These are phyloP conservation scores for Colletotrichum brevisporum DNA, from an alignment of 2,329 filamentous ascomycete genomes.

Conservation along the genomic window DNA sequence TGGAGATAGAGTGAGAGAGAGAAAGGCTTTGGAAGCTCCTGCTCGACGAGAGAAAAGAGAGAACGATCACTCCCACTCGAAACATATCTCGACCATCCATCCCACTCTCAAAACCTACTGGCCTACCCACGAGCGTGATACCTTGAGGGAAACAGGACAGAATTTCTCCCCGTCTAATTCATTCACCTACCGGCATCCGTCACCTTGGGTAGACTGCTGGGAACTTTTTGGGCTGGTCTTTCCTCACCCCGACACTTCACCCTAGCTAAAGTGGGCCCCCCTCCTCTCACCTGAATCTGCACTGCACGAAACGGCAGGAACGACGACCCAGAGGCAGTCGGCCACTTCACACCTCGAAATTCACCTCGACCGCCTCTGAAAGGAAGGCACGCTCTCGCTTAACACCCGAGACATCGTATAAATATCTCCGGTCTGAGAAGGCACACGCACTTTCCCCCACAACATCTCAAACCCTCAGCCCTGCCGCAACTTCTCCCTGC, in stretches of 20 bases:
- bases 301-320: constrained; percentile 25
- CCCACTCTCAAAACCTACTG: constrained; percentile 14
- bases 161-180: not conserved
- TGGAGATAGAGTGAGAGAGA: constrained; percentile 22
- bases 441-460: not conserved
- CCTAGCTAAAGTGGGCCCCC: constrained; percentile 23
- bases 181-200: constrained; percentile 5
- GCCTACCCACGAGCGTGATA: constrained; percentile 32
- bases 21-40: constrained; percentile 26
- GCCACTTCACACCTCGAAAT: constrained; percentile 11
- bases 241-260: not conserved
- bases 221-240: constrained; percentile 13
- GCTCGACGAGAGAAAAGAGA: constrained; percentile 16
- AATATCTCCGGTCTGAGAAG: constrained; percentile 6
- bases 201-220: constrained; percentile 11
- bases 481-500: constrained; percentile 11
- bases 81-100: constrained; percentile 18
- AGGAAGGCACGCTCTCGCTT: constrained; percentile 30
- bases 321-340: constrained; percentile 1
- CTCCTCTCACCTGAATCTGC: constrained; percentile 17
- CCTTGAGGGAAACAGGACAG: constrained; percentile 25
- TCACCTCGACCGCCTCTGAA: constrained; percentile 18
- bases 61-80: constrained; percentile 13
- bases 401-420: not conserved
- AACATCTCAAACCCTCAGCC: constrained; percentile 1